Evolutionary conservation across 345 rosid species (phyloP).

Genomic region (Draba incana): DNA sequence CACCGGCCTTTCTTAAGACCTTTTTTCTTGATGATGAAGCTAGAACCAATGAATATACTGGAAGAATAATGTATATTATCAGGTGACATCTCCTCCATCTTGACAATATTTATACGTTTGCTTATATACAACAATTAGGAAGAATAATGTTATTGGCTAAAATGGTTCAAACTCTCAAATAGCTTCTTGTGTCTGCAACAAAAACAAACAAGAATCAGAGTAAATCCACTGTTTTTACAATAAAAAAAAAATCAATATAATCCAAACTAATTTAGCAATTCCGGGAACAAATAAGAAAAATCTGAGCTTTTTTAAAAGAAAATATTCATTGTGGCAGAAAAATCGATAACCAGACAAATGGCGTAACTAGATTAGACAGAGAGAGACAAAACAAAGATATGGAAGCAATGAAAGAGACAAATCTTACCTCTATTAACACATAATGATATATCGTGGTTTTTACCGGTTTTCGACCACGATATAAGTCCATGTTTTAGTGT

Average conservation of each 20-base stretch:
- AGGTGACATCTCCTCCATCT: no score
- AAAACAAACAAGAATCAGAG: slow-evolving; percentile 5
- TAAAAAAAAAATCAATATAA: neutral
- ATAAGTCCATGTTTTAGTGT: no score
- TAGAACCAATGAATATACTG: no score
- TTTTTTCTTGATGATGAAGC: slow-evolving; percentile 38
- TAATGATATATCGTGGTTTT: no score
- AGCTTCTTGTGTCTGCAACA: slow-evolving; percentile 21
- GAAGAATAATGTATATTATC: no score
- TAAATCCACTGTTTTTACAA: neutral
- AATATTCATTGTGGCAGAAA: no score
- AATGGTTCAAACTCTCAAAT: neutral
- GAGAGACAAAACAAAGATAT: slow-evolving; percentile 17
- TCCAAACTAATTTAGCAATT: neutral
- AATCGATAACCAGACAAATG: slow-evolving; percentile 31
- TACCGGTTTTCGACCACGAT: no score
- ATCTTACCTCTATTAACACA: neutral
- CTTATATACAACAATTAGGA: no score
- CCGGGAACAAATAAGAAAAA: no score
- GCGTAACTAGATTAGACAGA: slow-evolving; percentile 10
- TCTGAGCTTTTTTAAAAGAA: no score
- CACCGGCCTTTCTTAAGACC: slow-evolving; percentile 62
- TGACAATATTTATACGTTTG: no score
- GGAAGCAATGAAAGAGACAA: slow-evolving; percentile 25
- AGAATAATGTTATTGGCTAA: no score